Percentiles rank a stretch among this genome's conserved stretches.
phyloP scores from a whole-genome alignment of 108 stramenopile genomes.

The Parmales sp. region DNA sequence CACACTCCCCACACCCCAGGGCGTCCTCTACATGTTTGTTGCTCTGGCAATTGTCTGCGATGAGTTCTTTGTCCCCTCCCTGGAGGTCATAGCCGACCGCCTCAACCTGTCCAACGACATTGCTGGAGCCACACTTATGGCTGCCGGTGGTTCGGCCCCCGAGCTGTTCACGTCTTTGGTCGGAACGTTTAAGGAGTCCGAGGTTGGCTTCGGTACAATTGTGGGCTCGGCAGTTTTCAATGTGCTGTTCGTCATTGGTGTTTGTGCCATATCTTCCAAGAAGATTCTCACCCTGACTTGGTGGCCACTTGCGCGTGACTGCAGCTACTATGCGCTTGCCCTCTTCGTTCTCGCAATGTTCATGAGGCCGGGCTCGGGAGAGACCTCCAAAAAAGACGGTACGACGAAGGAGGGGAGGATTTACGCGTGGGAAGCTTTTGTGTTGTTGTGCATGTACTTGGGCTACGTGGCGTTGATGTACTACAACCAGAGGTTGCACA shows the following conservation, averaged over 20 bases:
- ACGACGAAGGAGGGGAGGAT: not conserved
- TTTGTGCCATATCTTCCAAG: conserved; percentile 6
- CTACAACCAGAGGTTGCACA: conserved; percentile 21
- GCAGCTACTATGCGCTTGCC: conserved; percentile 9
- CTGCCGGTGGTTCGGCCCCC: conserved; percentile 32
- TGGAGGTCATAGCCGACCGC: conserved; percentile 14
- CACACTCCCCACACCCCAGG: conserved; percentile 3
- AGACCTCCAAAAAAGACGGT: no score
- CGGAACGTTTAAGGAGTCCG: conserved; percentile 13
- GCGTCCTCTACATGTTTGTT: conserved; percentile 24
- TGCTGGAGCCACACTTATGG: conserved; percentile 32
- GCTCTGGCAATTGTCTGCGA: conserved; percentile 25
- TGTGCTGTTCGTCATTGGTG: conserved; percentile 28
- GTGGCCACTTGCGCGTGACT: conserved; percentile 26
- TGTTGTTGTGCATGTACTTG: conserved; percentile 29
- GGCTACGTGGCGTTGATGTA: conserved; percentile 31
- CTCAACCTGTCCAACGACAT: conserved; percentile 14
- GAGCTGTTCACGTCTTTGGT: conserved; percentile 30
- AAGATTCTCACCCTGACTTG: conserved; percentile 16
- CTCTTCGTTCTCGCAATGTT: conserved; percentile 13
- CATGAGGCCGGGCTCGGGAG: no score
- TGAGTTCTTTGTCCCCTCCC: conserved; percentile 22
- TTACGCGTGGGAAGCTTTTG: conserved; percentile 27
- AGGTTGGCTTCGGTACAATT: conserved; percentile 28
- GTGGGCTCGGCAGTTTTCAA: conserved; percentile 32